Conservation (phyloP, 225 moss, liverwort and hornwort genomes). For the Takakia lepidozioides region DNA sequence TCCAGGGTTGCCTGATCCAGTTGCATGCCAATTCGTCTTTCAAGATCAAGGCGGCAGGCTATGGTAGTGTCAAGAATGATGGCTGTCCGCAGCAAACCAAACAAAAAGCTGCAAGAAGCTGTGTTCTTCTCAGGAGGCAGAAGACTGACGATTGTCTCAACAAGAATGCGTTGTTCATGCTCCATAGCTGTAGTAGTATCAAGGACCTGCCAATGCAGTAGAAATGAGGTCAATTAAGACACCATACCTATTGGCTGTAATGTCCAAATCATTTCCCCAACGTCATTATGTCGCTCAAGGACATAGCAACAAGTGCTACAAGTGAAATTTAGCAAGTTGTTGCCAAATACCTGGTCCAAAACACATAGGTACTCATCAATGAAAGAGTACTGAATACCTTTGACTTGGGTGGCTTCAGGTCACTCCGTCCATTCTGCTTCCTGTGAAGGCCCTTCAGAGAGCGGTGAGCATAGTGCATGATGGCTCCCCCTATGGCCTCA, state of each 20-base stretch:
- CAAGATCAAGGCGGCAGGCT: constrained; percentile 89
- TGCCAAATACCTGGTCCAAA: too few relatives aligned
- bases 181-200: constrained; percentile 82
- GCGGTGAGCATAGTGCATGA: constrained; percentile 97
- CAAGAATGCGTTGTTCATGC: constrained; percentile 93
- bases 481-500: constrained; percentile 86
- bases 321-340: too few relatives aligned
- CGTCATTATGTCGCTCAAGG: too few relatives aligned
- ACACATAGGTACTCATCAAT: too few relatives aligned
- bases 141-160: constrained; percentile 93
- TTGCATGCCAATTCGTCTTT: constrained; percentile 91
- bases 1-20: constrained; percentile 93
- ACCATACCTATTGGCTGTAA: too few relatives aligned
- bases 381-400: too few relatives aligned
- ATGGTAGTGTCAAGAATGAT: constrained; percentile 93
- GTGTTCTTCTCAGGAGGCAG: constrained; percentile 87
- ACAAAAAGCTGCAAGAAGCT: constrained; percentile 83
- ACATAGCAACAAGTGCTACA: too few relatives aligned
- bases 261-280: too few relatives aligned
- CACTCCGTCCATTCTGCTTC: constrained; percentile 73
- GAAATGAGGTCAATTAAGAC: too few relatives aligned
- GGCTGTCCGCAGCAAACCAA: constrained; percentile 82
- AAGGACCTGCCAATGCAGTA: constrained; percentile 44
- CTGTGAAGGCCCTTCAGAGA: constrained; percentile 93
- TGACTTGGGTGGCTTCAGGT: constrained; percentile 54